Percentiles rank a stretch among this genome's conserved stretches.
These are phyloP conservation scores for Nothophoma quercina DNA, from an alignment of 2,329 filamentous ascomycete species.

Conservation along the genomic window DNA sequence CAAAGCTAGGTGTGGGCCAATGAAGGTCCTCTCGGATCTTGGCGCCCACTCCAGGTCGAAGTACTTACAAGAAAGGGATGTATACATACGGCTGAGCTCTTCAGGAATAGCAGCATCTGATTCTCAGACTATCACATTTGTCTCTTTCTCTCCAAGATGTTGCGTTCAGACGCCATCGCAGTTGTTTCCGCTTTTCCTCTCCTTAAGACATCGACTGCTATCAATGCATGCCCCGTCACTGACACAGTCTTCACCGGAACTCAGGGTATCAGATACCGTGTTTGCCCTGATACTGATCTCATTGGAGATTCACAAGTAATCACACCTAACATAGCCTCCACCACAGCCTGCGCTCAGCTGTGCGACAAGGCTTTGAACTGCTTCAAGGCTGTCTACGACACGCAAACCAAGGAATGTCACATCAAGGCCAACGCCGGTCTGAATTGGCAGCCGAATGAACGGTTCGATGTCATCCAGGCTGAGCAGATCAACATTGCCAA, in stretches of 20 bases:
- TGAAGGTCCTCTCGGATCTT: background rate
- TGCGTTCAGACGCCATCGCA: slow-evolving; percentile 19
- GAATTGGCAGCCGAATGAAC: slow-evolving; percentile 28
- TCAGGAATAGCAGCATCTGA: background rate
- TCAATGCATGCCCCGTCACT: slow-evolving; percentile 31
- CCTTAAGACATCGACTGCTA: slow-evolving; percentile 22
- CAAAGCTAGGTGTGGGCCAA: background rate
- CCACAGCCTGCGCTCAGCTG: slow-evolving; percentile 29
- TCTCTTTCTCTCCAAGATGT: slow-evolving; percentile 20
- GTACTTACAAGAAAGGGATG: background rate
- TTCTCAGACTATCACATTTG: background rate
- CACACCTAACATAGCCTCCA: slow-evolving; percentile 25
- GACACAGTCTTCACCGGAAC: slow-evolving; percentile 31
- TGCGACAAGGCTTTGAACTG: slow-evolving; percentile 31
- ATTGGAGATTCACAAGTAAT: slow-evolving; percentile 22
- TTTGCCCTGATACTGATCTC: slow-evolving; percentile 32
- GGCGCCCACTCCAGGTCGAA: background rate
- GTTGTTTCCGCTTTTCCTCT: slow-evolving; percentile 26
- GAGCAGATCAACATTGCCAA: slow-evolving; percentile 35
- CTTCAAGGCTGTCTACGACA: slow-evolving; percentile 39
- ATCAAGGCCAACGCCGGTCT: slow-evolving; percentile 30
- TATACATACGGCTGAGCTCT: slow-evolving; percentile 3
- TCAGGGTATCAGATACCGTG: slow-evolving; percentile 29
- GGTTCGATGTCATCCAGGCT: slow-evolving; percentile 32
- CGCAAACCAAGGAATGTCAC: slow-evolving; percentile 27